Evolutionary conservation across 192 early-diverging fungal species (phyloP), one percentile per base, ranked within the genome.

Genomic region (Pilaira anomala): DNA sequence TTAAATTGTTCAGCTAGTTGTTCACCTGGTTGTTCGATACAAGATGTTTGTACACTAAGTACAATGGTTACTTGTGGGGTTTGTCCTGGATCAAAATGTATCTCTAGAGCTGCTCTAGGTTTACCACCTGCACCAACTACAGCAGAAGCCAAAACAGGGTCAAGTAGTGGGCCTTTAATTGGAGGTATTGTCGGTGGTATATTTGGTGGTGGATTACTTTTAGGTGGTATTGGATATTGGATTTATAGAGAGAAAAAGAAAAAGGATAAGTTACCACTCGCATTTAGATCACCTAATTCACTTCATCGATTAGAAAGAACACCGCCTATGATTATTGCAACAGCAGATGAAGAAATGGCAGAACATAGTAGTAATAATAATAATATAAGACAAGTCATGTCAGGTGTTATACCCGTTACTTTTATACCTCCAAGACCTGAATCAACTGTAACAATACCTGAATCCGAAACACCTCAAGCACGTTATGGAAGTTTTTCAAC

Each of bases 391-490:
- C 58, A 62, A 30, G 18, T 48, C 33, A 65, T 48, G 28, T 75
- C 73, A n/a, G 73, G 66, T 14, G 73, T 75, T 40, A 69, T 75
- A 45, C 73, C 73, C 25, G 60, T 75, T 2, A 63, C 73, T 1
- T 75, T 62, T 46, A 75, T 75, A 39, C 73, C 67, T 8, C 71
- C 60, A 57, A 5, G 19, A n/a, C 28, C 45, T 3, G 19, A n/a
- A 28, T 22, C 49, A 21, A 25, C 33, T 30, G 51, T 44, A 28
- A 19, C 8, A 39, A 53, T 39, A 40, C 57, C 26, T 40, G 57
- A 42, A 51, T 28, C 14, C 22, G 28, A 49, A 53, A 57, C 55
- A 21, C 58, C 21, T 30, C 39, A 73, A 21, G 62, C 61, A 39
- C 42, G 40, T n/a, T 42, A 44, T 14, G 25, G 41, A 45, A 53